These are phyloP conservation scores for Podaxis sp. DNA, from an alignment of 768 basidiomycete genomes.

Conservation along the genomic window DNA sequence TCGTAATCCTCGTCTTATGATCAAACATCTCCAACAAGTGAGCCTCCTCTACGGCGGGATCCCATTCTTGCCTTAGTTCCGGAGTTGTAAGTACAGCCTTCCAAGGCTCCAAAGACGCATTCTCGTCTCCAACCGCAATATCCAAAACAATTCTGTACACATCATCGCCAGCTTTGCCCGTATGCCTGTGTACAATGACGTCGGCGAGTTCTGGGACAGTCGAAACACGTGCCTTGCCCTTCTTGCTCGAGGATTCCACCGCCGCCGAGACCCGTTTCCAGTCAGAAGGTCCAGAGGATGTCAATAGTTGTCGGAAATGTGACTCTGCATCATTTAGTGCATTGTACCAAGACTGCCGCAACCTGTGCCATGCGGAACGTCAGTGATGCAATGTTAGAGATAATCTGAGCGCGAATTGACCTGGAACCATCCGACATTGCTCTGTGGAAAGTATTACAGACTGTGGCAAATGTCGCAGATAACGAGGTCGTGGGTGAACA, in stretches of 20 bases:
- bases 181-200: conserved; percentile 76
- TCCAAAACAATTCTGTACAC: conserved; percentile 85
- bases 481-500: conserved; percentile 1
- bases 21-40: conserved; percentile 86
- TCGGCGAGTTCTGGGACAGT: conserved; percentile 62
- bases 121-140: conserved; percentile 63
- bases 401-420: conserved; percentile 16
- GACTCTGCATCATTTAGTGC: conserved; percentile 74
- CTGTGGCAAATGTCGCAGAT: not conserved
- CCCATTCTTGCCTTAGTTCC: conserved; percentile 89
- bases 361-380: conserved; percentile 37
- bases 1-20: conserved; percentile 78
- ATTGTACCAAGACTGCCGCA: conserved; percentile 80
- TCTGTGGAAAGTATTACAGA: not conserved
- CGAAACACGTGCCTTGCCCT: conserved; percentile 59
- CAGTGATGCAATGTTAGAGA: conserved; percentile 3
- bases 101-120: conserved; percentile 72
- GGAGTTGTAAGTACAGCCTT: conserved; percentile 81
- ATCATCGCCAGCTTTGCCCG: conserved; percentile 67
- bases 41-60: conserved; percentile 87
- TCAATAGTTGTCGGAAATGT: conserved; percentile 76
- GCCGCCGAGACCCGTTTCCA: conserved; percentile 79
- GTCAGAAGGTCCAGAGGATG: conserved; percentile 55
- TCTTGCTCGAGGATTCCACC: conserved; percentile 43
- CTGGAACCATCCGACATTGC: conserved; percentile 35